A percentile compares a stretch with the other conserved stretches of the same genome.
These are phyloP conservation scores for Aspergillus sp. DNA, from an alignment of 2,329 filamentous ascomycete species.

Conservation along the genomic window DNA sequence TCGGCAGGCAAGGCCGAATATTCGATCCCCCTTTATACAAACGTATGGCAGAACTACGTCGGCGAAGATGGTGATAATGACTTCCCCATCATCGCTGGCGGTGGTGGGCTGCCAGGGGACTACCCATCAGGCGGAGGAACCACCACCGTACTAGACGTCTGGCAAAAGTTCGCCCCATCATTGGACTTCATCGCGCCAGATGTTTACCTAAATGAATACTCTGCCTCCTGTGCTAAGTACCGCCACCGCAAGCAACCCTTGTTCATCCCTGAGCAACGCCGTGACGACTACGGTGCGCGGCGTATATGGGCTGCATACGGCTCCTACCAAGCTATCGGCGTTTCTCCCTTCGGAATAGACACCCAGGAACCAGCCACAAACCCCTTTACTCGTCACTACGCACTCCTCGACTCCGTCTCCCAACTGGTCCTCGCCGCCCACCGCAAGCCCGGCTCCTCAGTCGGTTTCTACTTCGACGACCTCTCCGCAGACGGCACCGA, in stretches of 20 bases:
- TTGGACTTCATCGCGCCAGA: constrained; percentile 52
- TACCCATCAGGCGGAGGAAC: constrained; percentile 51
- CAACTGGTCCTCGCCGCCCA: constrained; percentile 44
- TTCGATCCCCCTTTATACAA: constrained; percentile 46
- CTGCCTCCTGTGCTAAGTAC: constrained; percentile 42
- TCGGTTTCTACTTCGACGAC: constrained; percentile 43
- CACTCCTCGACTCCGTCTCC: constrained; percentile 36
- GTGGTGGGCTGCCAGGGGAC: constrained; percentile 44
- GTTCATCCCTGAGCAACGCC: constrained; percentile 50
- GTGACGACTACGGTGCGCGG: constrained; percentile 45
- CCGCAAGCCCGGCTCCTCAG: constrained; percentile 26
- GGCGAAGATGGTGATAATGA: constrained; percentile 31
- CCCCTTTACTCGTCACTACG: constrained; percentile 36
- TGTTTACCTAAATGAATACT: constrained; percentile 50
- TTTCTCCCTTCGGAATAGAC: constrained; percentile 45
- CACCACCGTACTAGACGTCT: constrained; percentile 47
- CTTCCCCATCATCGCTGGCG: constrained; percentile 42
- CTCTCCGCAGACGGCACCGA: constrained; percentile 1
- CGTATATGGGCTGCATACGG: constrained; percentile 43
- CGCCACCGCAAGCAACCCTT: constrained; percentile 43
- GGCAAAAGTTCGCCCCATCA: constrained; percentile 43
- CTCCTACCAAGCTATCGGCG: constrained; percentile 35
- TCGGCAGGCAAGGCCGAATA: constrained; percentile 43
- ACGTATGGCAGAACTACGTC: constrained; percentile 49
- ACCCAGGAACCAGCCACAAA: constrained; percentile 33